Conservation (phyloP, 495 filamentous ascomycete species). For the Neurospora tetraspora region DNA sequence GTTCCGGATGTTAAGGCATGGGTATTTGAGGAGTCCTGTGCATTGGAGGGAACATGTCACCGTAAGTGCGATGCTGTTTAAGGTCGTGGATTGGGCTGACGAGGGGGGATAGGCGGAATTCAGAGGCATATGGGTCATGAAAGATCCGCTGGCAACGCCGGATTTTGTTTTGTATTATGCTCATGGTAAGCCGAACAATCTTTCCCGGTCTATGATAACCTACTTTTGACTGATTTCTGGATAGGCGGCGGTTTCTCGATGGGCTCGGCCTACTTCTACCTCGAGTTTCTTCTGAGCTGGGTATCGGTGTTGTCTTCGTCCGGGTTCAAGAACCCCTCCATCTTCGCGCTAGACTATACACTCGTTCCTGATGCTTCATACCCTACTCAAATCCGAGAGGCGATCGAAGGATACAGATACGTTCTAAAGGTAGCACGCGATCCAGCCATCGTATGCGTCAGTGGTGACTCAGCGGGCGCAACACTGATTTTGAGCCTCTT, state of each 20-base stretch:
- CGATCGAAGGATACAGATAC: conserved; percentile 54
- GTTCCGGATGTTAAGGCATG: conserved; percentile 65
- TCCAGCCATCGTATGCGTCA: conserved; percentile 48
- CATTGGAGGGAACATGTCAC: conserved; percentile 46
- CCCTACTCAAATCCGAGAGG: conserved; percentile 58
- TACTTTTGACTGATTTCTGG: neutral
- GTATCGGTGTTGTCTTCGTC: conserved; percentile 42
- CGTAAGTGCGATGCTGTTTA: neutral
- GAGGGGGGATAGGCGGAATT: conserved; percentile 18
- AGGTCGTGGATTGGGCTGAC: conserved; percentile 17
- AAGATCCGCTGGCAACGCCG: conserved; percentile 40
- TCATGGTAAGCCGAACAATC: conserved; percentile 43
- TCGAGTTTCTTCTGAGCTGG: conserved; percentile 67
- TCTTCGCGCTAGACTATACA: conserved; percentile 72
- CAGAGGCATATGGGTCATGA: conserved; percentile 52
- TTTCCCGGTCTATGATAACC: neutral
- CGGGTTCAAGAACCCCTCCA: conserved; percentile 60
- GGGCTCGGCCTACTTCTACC: conserved; percentile 70
- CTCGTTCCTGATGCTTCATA: conserved; percentile 64
- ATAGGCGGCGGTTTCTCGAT: conserved; percentile 65
- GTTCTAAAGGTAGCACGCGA: conserved; percentile 44
- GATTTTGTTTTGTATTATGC: conserved; percentile 66
- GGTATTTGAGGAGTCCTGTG: conserved; percentile 48
- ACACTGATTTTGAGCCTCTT: conserved; percentile 57
- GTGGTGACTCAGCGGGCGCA: conserved; percentile 67